phyloP scores from a whole-genome alignment of 2,329 filamentous ascomycete genomes.

The Cladosporium sp. region DNA sequence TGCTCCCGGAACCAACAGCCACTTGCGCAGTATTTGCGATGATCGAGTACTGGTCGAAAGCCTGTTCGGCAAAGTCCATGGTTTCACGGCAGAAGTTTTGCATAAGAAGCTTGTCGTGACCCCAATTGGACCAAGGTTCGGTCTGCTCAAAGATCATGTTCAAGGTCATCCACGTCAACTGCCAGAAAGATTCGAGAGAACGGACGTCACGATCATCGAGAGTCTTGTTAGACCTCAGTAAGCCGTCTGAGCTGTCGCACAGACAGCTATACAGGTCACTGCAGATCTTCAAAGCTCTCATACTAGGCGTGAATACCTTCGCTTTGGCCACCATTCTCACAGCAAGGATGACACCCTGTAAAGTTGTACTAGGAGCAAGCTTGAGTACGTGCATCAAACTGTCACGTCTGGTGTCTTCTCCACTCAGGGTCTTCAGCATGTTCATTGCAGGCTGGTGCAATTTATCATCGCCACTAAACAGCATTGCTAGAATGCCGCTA shows the following conservation, averaged over 20 bases:
- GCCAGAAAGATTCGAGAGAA: constrained; percentile 75
- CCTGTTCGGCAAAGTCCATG: constrained; percentile 85
- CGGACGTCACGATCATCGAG: constrained; percentile 56
- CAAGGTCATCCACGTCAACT: constrained; percentile 74
- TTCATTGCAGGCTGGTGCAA: constrained; percentile 77
- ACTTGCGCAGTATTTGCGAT: constrained; percentile 66
- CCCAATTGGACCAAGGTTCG: constrained; percentile 71
- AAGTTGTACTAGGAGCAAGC: constrained; percentile 52
- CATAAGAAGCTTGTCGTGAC: constrained; percentile 72
- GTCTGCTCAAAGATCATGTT: constrained; percentile 78
- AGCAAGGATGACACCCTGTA: constrained; percentile 54
- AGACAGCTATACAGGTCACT: constrained; percentile 60
- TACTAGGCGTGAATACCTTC: constrained; percentile 56
- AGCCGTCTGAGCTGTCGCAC: constrained; percentile 59
- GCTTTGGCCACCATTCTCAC: constrained; percentile 53
- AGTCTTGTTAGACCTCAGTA: constrained; percentile 56
- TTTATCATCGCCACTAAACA: constrained; percentile 75
- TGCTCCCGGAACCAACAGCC: constrained; percentile 33
- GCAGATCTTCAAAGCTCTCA: constrained; percentile 57
- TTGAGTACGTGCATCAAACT: constrained; percentile 59
- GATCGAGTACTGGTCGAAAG: constrained; percentile 81
- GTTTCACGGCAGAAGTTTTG: constrained; percentile 90
- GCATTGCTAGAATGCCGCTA: constrained; percentile 69
- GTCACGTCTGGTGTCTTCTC: constrained; percentile 59
- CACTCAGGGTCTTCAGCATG: constrained; percentile 76